A percentile compares a stretch with the other conserved stretches of the same genome.
phyloP scores from a whole-genome alignment of 768 basidiomycete species.

The Cystobasidium ongulense region DNA sequence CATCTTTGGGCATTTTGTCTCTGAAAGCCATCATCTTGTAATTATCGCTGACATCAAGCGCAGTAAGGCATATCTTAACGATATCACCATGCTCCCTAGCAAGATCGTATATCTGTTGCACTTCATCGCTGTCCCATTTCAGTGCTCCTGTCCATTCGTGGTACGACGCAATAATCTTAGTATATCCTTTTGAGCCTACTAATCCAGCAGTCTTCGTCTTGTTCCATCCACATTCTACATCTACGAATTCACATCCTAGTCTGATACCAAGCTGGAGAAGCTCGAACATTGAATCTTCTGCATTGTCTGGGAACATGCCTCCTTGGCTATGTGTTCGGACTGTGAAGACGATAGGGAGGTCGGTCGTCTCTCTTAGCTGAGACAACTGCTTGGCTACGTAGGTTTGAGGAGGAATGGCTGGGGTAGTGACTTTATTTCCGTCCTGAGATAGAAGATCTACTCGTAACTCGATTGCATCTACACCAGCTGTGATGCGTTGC shows the following conservation, averaged over 20 bases:
- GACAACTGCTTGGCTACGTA: slow-evolving; percentile 78
- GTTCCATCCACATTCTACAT: slow-evolving; percentile 75
- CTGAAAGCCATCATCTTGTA: slow-evolving; percentile 68
- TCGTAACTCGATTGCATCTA: slow-evolving; percentile 86
- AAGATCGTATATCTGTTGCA: slow-evolving; percentile 61
- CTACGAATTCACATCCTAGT: slow-evolving; percentile 82
- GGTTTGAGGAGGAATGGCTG: slow-evolving; percentile 56
- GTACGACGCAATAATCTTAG: slow-evolving; percentile 83
- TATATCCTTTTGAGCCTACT: slow-evolving; percentile 57
- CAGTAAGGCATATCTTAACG: slow-evolving; percentile 84
- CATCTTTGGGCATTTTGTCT: slow-evolving; percentile 50
- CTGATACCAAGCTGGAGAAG: slow-evolving; percentile 70
- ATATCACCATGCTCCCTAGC: slow-evolving; percentile 71
- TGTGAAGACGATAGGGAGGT: slow-evolving; percentile 84
- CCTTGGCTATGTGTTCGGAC: slow-evolving; percentile 81
- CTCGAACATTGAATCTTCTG: slow-evolving; percentile 61
- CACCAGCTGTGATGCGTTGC: slow-evolving; percentile 67
- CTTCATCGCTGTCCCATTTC: slow-evolving; percentile 64
- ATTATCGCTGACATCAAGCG: slow-evolving; percentile 66
- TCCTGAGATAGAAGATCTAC: slow-evolving; percentile 70
- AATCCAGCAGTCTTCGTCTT: slow-evolving; percentile 58
- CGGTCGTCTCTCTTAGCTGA: slow-evolving; percentile 63
- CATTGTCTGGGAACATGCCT: slow-evolving; percentile 76
- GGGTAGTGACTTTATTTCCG: slow-evolving; percentile 47
- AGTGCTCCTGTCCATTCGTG: slow-evolving; percentile 85